Conservation (phyloP, 768 basidiomycete genomes). For the Tubosaeta brunneosetosa region DNA sequence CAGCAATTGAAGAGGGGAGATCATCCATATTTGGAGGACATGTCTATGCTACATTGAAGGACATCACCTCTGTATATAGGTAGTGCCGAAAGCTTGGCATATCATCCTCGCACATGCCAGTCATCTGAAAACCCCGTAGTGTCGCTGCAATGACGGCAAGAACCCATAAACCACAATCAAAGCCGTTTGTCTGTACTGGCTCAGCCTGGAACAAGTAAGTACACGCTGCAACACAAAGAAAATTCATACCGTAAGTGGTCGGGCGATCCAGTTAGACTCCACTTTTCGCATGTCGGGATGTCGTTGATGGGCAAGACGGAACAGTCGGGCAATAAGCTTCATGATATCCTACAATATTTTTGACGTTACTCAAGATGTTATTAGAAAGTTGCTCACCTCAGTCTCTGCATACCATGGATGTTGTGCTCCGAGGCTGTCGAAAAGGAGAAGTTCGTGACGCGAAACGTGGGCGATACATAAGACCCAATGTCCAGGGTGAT, state of each 20-base stretch:
- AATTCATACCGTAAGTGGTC: neutral
- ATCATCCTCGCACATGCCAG: no score
- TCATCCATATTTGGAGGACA: no score
- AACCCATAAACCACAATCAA: neutral
- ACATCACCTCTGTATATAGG: no score
- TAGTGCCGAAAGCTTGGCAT: no score
- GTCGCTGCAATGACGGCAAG: neutral
- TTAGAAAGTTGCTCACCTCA: neutral
- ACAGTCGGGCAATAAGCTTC: neutral
- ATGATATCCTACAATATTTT: neutral
- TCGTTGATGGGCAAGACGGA: neutral
- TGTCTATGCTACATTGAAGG: no score
- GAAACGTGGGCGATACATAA: constrained; percentile 17
- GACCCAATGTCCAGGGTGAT: constrained; percentile 34
- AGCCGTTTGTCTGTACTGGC: neutral
- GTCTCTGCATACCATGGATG: constrained; percentile 2
- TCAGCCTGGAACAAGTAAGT: neutral
- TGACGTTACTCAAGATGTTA: neutral
- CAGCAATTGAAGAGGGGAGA: no score
- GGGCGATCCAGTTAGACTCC: neutral
- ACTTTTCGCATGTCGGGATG: neutral
- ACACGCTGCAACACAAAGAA: neutral
- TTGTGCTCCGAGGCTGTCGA: constrained; percentile 9
- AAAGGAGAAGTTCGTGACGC: constrained; percentile 5
- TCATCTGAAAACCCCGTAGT: no score